Evolutionary conservation across 345 rosid species (phyloP), one percentile per base, ranked within the genome.

Genomic region (Citrus unshiu): DNA sequence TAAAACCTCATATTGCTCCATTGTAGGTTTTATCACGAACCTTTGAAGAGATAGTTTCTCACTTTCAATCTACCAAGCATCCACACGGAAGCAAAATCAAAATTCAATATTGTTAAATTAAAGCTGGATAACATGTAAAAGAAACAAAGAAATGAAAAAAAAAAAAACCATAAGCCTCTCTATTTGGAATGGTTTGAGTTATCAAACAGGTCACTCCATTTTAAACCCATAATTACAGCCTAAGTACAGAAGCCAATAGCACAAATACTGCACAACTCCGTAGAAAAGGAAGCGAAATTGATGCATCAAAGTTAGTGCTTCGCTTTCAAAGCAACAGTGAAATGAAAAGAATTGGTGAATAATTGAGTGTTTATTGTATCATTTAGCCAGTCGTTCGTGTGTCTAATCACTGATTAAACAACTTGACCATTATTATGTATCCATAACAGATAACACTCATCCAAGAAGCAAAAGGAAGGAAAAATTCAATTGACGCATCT

Each of bases 1-100:
- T 27, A 96, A 84, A 72, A 94, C 86, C 82, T 96, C 98, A 68
- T 96, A 96, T 74, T 93, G 91, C 84, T 96, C 99, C 99, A 96
- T 94, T 58, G 27, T n/a, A 57, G 65, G 27, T 54, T 46, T 57
- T 68, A 78, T 16, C 62, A 64, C 73, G 21, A 35, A 14, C 68
- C 40, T 32, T 32, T 16, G 12, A 4, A 30, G 18, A 19, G 39
- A 64, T 16, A 12, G 37, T 32, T 54, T 72, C 65, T 27, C 7
- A 22, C 58, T 72, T 76, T 51, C 8, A 64, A 25, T 57, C 46
- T 32, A 70, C 62, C 25, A 74, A 76, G 64, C 18, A 78, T 39
- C 56, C 25, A 62, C 58, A 13, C 16, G 74, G 46, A 13, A 46
- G 51, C 51, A 46, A 46, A 46, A 46, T 3, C 37, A 68, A 39